phyloP scores from a whole-genome alignment of 345 rosid species.

The Psidium friedrichsthalianum region DNA sequence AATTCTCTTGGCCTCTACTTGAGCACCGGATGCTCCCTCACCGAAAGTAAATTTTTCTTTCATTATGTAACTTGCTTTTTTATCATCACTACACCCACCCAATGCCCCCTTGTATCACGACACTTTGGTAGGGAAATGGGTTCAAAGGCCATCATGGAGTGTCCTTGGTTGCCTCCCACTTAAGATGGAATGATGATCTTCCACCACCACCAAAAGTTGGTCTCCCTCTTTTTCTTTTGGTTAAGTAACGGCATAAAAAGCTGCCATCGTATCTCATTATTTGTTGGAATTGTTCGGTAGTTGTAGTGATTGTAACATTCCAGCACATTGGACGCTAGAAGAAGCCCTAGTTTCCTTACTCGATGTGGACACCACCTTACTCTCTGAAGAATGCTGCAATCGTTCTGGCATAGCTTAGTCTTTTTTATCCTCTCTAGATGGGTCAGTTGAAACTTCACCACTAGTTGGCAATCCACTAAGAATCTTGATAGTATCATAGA shows the following conservation, averaged over 20 bases:
- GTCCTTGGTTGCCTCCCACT: too few relatives aligned
- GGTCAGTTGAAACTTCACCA: slow-evolving; percentile 19
- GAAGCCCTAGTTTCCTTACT: not conserved
- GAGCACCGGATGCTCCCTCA: too few relatives aligned
- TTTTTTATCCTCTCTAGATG: slow-evolving; percentile 32
- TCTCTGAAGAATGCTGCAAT: not conserved
- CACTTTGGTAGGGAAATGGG: too few relatives aligned
- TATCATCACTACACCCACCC: too few relatives aligned
- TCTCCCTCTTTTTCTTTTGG: too few relatives aligned
- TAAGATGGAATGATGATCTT: too few relatives aligned
- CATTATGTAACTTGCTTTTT: too few relatives aligned
- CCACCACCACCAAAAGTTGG: too few relatives aligned
- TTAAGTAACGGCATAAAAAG: not conserved
- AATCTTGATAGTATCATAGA: slow-evolving; percentile 48
- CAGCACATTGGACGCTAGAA: not conserved
- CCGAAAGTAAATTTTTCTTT: too few relatives aligned
- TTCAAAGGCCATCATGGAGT: too few relatives aligned
- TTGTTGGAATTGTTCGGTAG: not conserved
- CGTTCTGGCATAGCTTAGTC: slow-evolving; percentile 27
- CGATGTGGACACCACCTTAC: not conserved
- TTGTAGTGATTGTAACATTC: not conserved
- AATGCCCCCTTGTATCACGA: too few relatives aligned
- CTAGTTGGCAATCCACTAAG: slow-evolving; percentile 26
- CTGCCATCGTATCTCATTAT: not conserved
- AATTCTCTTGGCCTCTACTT: too few relatives aligned